Conservation (phyloP, 139 green algal genomes). For the Tetraselmis striata region DNA sequence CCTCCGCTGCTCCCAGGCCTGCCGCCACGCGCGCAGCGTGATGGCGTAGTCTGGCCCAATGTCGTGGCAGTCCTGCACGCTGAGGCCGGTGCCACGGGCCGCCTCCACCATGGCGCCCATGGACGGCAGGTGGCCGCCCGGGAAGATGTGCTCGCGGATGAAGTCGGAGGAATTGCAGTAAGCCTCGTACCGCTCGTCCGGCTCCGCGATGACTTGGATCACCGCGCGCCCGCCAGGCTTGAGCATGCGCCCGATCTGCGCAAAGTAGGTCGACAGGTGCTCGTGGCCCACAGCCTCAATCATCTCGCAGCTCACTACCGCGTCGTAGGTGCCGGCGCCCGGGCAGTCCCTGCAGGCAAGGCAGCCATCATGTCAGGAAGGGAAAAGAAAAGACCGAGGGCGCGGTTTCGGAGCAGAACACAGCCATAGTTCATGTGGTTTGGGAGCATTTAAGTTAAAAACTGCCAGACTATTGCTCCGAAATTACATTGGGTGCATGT, state of each 20-base stretch:
- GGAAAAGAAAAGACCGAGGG: no score
- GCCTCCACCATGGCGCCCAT: conserved; percentile 72
- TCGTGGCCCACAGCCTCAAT: conserved; percentile 97
- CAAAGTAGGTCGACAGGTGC: conserved; percentile 79
- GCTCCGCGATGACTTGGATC: conserved; percentile 72
- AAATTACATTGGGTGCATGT: no score
- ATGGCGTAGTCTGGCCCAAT: conserved; percentile 87
- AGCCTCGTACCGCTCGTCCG: conserved; percentile 74
- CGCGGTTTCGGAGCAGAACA: no score
- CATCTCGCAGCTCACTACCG: conserved; percentile 91
- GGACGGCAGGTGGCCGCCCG: conserved; percentile 77
- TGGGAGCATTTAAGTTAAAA: no score
- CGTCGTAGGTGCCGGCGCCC: conserved; percentile 65
- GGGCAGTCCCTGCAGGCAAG: conserved; percentile 49
- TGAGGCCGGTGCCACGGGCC: conserved; percentile 42
- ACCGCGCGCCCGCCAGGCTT: conserved; percentile 66
- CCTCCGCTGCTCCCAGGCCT: conserved; percentile 39
- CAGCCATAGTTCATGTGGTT: no score
- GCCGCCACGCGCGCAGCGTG: conserved; percentile 73
- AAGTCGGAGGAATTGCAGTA: conserved; percentile 89
- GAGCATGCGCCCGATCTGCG: conserved; percentile 41
- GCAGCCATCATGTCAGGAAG: no score
- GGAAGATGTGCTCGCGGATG: conserved; percentile 98
- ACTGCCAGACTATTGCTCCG: no score
- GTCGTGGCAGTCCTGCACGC: conserved; percentile 40